Evolutionary conservation across 225 moss, liverwort and hornwort genomes (phyloP), one percentile per base, ranked within the genome.

Genomic region (Physcomitrium patens): DNA sequence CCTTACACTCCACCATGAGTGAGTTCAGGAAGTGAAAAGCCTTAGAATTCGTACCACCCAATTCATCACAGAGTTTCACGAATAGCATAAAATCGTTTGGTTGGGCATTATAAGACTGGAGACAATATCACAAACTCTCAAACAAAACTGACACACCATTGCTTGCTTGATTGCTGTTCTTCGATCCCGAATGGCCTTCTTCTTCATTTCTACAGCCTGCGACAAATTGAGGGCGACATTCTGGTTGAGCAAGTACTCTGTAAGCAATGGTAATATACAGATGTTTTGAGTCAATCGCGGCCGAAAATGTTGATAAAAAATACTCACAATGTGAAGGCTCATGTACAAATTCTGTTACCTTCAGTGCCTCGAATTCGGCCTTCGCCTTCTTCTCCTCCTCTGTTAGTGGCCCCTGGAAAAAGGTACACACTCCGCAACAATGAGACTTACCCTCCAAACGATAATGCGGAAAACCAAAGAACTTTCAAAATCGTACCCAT

Each of bases 181-280:
- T 13, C 87, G 79, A 78, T 87, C 89, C 27, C 79, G 57, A 72
- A 91, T 85, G 43, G 55, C 80, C 74, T 91, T 93, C 78, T 91
- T 91, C 60, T 48, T 79, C 78, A 86, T 83, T 74, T 93, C 89
- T 75, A 83, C 81, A 37, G 80, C 83, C 93, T 93, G 70, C 27
- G 59, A 19, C 60, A 69, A 65, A 20, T 54, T 11, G 43, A 52
- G 60, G 17, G 28, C 11, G 22, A 60, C 1, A 43, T 43, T 4
- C 18, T 22, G 70, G 23, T 9, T 70, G 17, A 65, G 8, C 45
- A 10, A 20, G 18, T 13, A 47, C 27, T 24, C 26, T 26, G 19
- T 62, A 16, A 19, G 13, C 7, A 73, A 37, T 15, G 4, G 0
- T 13, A 8, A 28, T 24, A 18, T 11, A 42, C 8, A 22, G 1